Base-by-base conservation (phyloP, 495 filamentous ascomycete genomes). In the Penicilliopsis zonata region DNA sequence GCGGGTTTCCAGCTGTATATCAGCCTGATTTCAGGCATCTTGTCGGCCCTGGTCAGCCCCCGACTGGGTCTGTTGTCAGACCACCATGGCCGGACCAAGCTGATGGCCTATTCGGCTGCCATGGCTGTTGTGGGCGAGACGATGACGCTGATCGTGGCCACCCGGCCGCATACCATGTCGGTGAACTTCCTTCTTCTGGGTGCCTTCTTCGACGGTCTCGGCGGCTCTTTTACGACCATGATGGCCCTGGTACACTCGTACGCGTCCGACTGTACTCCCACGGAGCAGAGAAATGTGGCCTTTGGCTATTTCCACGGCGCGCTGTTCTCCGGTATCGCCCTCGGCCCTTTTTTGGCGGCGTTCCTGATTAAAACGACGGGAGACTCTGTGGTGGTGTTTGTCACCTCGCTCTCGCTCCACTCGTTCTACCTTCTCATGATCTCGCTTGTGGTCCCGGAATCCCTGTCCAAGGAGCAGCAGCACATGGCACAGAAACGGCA, bases 231-330 rank as follows among this genome's bases (percentile, higher is more conserved):
- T 54, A 86, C 83, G 2, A 69, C 80, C 1, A 76, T 71, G 2
- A 79, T 84, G 63, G 82, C 90, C 7, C 46, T 96, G 23, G 74
- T 71, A 14, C 74, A 87, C 46, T 80, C 88, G 0, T 98, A 96
- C 50, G 80, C 78, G 4, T 71, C 82, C 24, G 90, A 98, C 49
- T 94, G 85, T 54, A 88, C 90, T 9, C 61, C 76, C 10, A 81
- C 84, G 0, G 74, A 76, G 17, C 70, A 71, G 37, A 73, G 90
- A 13, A 83, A 78, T 28, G 79, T 90, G n/a, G 74, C 76, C 14
- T 94, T 98, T 52, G 86, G 82, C 2, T 84, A 82, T 41, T 80
- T 94, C 38, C 85, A 95, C 44, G 86, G 83, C 9, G 78, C 76
- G 43, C 63, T 98, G 10, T 98, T 94, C 46, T 67, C 71, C 6